Percentiles rank a stretch among this genome's conserved stretches.
phyloP scores from a whole-genome alignment of 371 early-diverging fungal species.

The Lichtheimia corymbifera region DNA sequence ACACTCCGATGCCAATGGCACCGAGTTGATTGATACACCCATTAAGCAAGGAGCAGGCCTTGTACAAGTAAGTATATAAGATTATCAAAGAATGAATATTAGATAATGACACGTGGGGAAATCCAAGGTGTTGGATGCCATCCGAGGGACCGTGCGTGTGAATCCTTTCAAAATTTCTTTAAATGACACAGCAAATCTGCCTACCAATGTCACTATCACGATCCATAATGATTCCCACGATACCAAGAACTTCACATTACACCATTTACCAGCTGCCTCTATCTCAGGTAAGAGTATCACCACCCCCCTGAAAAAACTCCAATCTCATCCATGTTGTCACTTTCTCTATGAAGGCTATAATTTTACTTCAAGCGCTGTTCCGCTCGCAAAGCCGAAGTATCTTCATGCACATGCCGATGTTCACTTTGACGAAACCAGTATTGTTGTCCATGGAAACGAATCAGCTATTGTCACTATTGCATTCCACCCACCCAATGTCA shows the following conservation, averaged over 20 bases:
- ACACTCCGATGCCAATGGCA: too few species aligned
- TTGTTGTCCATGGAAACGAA: not conserved
- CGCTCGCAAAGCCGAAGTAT: conserved; percentile 11
- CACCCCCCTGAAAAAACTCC: too few species aligned
- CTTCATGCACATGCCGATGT: conserved; percentile 2
- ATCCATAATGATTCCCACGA: conserved; percentile 14
- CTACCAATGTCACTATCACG: not conserved
- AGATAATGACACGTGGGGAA: not conserved
- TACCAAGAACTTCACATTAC: conserved; percentile 3
- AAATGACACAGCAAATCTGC: conserved; percentile 19
- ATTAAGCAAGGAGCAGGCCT: conserved; percentile 20
- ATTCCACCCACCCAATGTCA: conserved; percentile 8
- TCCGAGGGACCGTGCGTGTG: conserved; percentile 9
- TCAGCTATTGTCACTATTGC: not conserved
- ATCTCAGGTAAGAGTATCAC: not conserved
- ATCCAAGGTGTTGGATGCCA: conserved; percentile 15
- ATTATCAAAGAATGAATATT: not conserved
- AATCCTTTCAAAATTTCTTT: conserved; percentile 17
- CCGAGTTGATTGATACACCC: conserved; percentile 4
- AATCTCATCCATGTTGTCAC: not conserved
- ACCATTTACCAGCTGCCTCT: conserved; percentile 12
- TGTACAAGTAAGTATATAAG: conserved; percentile 14
- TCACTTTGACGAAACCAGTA: not conserved
- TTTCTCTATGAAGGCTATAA: conserved; percentile 13
- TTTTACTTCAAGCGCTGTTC: conserved; percentile 11